Evolutionary conservation across 1,284 basidiomycete species (phyloP).

Genomic region (Phylloboletellus chloephorus): DNA sequence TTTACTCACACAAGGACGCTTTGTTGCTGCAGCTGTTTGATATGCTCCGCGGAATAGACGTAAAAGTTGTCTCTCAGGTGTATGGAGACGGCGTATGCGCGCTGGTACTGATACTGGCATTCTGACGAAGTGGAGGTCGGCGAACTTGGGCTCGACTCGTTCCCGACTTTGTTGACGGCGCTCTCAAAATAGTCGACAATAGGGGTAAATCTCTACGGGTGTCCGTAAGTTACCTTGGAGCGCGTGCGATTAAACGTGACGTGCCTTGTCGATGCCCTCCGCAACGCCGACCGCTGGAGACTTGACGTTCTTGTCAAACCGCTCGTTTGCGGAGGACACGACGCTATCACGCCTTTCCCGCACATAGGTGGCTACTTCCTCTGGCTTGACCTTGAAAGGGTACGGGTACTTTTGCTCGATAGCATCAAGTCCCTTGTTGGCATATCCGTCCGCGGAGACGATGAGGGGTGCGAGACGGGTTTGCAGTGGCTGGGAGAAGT

Average conservation of each 20-base stretch:
- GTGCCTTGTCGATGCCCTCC: constrained; percentile 67
- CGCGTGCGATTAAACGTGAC: constrained; percentile 21
- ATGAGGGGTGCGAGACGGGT: constrained; percentile 60
- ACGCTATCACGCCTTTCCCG: constrained; percentile 53
- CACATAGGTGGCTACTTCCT: constrained; percentile 60
- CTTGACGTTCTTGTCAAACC: constrained; percentile 59
- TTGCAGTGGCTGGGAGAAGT: constrained; percentile 59
- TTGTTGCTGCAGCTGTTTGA: constrained; percentile 67
- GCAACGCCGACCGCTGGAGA: constrained; percentile 59
- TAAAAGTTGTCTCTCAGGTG: constrained; percentile 57
- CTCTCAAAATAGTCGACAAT: constrained; percentile 65
- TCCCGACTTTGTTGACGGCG: constrained; percentile 51
- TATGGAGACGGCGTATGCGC: constrained; percentile 58
- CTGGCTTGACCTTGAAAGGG: constrained; percentile 66
- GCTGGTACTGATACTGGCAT: constrained; percentile 68
- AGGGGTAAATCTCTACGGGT: constrained; percentile 57
- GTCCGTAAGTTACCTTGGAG: constrained; percentile 12
- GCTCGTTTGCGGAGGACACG: constrained; percentile 54
- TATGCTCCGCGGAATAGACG: constrained; percentile 62
- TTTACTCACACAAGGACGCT: constrained; percentile 53
- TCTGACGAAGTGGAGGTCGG: constrained; percentile 34
- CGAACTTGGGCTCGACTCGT: constrained; percentile 39
- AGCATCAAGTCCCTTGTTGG: constrained; percentile 70
- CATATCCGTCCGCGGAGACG: constrained; percentile 53
- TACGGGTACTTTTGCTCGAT: constrained; percentile 69